Percentiles rank a stretch among this genome's conserved stretches.
Conservation (phyloP, 2,329 filamentous ascomycete species). For the Basipetospora chlamydospora region DNA sequence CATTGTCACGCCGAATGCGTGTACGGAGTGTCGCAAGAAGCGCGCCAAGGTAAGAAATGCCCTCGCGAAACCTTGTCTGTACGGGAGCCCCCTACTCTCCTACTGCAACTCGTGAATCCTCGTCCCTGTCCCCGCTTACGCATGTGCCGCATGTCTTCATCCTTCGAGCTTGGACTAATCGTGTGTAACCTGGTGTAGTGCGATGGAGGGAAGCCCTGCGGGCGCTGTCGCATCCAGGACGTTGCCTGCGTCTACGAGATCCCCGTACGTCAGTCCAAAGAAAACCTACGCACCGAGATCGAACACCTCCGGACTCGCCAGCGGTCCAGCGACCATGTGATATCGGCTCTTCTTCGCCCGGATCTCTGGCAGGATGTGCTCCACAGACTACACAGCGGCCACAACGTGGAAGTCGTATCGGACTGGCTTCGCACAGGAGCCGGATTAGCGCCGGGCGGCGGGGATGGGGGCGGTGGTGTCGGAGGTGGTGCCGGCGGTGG, state of each 20-base stretch:
- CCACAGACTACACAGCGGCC: slow-evolving; percentile 35
- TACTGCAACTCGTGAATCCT: neutral
- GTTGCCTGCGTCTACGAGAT: slow-evolving; percentile 46
- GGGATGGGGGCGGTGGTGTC: too few species aligned
- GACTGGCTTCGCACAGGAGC: slow-evolving; percentile 39
- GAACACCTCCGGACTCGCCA: slow-evolving; percentile 40
- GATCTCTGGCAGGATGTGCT: slow-evolving; percentile 41
- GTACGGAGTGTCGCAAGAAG: slow-evolving; percentile 47
- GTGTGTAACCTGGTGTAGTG: slow-evolving; percentile 36
- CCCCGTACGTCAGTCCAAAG: slow-evolving; percentile 49
- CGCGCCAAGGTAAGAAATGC: slow-evolving; percentile 36
- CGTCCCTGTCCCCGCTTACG: neutral
- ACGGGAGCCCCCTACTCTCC: neutral
- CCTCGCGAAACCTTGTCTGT: neutral
- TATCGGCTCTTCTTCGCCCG: slow-evolving; percentile 36
- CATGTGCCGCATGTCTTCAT: neutral
- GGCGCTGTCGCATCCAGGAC: slow-evolving; percentile 38
- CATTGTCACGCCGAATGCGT: slow-evolving; percentile 44
- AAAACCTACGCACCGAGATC: slow-evolving; percentile 44
- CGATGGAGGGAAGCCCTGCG: slow-evolving; percentile 41
- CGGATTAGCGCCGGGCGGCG: slow-evolving; percentile 15
- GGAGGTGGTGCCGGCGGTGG: too few species aligned
- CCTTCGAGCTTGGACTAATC: too few species aligned
- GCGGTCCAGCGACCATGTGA: slow-evolving; percentile 37
- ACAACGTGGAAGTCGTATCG: slow-evolving; percentile 39